These are phyloP conservation scores for Poa annua DNA, from an alignment of 176 grass and related monocot genomes.

Conservation along the genomic window DNA sequence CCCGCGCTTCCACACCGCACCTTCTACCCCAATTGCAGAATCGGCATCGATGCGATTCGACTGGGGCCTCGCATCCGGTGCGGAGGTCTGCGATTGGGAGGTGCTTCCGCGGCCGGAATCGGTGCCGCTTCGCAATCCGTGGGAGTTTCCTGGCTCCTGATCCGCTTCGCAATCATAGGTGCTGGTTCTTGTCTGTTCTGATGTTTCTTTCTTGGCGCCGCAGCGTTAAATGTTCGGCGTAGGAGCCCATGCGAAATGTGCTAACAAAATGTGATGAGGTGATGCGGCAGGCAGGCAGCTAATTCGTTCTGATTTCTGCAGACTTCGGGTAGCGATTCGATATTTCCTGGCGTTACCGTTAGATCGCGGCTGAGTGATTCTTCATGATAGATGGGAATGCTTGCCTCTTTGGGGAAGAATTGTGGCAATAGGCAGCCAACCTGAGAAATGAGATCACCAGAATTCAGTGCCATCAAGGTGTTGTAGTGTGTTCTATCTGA, in stretches of 20 bases:
- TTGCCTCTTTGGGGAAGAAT: constrained; percentile 24
- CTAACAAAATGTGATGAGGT: background rate
- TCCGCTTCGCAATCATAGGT: background rate
- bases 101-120: constrained; percentile 20
- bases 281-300: background rate
- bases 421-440: background rate
- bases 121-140: constrained; percentile 16
- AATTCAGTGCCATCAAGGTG: background rate
- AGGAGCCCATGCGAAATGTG: background rate
- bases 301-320: background rate
- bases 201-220: background rate
- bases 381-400: constrained; percentile 12
- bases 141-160: constrained; percentile 27
- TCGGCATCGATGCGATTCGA: constrained; percentile 48
- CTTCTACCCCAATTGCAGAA: constrained; percentile 7
- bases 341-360: background rate
- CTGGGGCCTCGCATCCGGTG: constrained; percentile 41
- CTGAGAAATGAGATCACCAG: background rate
- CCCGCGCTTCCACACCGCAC: constrained; percentile 10
- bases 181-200: background rate
- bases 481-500: background rate
- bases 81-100: constrained; percentile 35
- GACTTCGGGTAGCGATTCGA: background rate
- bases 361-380: background rate
- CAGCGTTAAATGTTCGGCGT: background rate